A percentile compares a stretch with the other conserved stretches of the same genome.
These are phyloP conservation scores for Arabidopsis hybrid DNA, from an alignment of 441 rosid species.

Conservation along the genomic window DNA sequence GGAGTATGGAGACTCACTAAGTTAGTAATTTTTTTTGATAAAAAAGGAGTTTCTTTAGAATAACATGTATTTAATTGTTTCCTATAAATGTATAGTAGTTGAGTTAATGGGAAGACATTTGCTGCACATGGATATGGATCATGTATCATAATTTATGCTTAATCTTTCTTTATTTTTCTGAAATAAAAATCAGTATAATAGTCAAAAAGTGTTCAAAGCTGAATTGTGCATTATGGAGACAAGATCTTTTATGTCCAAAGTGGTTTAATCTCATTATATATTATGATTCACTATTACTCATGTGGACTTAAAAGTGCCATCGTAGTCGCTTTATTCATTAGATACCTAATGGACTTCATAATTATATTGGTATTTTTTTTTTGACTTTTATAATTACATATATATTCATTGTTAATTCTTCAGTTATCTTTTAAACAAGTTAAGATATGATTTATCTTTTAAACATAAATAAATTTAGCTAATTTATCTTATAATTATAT, in stretches of 20 bases:
- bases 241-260: conserved; percentile 45
- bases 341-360: conserved; percentile 38
- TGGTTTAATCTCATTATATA: conserved; percentile 42
- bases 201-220: conserved; percentile 45
- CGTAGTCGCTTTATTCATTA: conserved; percentile 35
- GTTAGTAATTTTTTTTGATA: too few species aligned
- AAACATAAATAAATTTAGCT: too few species aligned
- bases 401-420: not conserved
- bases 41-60: too few species aligned
- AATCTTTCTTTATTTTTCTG: conserved; percentile 12
- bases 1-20: too few species aligned
- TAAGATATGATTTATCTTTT: not conserved
- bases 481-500: too few species aligned
- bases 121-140: conserved; percentile 44
- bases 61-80: not conserved
- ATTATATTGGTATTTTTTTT: conserved; percentile 27
- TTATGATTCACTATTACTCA: conserved; percentile 40
- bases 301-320: conserved; percentile 42
- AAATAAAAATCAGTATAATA: conserved; percentile 23
- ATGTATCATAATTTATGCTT: conserved; percentile 26
- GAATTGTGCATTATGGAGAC: conserved; percentile 47
- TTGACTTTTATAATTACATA: not conserved
- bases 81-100: not conserved
- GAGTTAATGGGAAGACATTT: conserved; percentile 46
- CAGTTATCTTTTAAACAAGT: not conserved